A percentile compares a stretch with the other conserved stretches of the same genome.
These are phyloP conservation scores for Carnegiea gigantea DNA, from an alignment of 179 eudicot genomes.

Conservation along the genomic window DNA sequence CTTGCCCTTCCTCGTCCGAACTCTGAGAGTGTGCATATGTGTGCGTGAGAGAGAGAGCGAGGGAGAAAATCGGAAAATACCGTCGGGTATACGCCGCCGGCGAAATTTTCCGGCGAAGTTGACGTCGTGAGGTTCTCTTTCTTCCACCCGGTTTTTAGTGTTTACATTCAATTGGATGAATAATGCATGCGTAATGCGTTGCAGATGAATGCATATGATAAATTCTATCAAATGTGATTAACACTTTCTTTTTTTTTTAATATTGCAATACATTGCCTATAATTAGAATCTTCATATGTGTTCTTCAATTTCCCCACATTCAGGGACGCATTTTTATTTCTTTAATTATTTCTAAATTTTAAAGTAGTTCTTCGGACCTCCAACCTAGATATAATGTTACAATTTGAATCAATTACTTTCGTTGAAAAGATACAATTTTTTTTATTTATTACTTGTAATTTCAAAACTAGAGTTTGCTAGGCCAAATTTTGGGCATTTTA, in stretches of 20 bases:
- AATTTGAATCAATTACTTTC: background rate
- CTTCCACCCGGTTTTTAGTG: background rate
- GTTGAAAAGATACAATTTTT: background rate
- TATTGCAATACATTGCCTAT: background rate
- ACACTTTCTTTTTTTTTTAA: background rate
- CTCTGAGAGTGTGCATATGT: too few relatives aligned
- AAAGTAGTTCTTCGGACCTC: background rate
- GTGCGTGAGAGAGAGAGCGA: background rate
- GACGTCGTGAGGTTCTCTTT: constrained; percentile 3
- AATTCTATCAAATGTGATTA: background rate
- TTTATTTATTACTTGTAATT: background rate
- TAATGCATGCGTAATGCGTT: background rate
- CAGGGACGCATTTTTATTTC: background rate
- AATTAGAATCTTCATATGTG: background rate
- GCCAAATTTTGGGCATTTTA: constrained; percentile 20
- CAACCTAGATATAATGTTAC: background rate
- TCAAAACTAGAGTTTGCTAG: background rate
- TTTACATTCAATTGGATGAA: background rate
- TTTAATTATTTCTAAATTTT: background rate
- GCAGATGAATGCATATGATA: background rate
- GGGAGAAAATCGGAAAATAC: background rate
- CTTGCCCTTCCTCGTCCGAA: too few relatives aligned
- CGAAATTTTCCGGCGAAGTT: background rate
- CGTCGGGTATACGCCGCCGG: background rate
- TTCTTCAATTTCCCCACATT: background rate